Percentiles rank a stretch among this genome's conserved stretches.
Evolutionary conservation across 2,329 filamentous ascomycete genomes (phyloP).

Genomic region (Shiraia bambusicola): DNA sequence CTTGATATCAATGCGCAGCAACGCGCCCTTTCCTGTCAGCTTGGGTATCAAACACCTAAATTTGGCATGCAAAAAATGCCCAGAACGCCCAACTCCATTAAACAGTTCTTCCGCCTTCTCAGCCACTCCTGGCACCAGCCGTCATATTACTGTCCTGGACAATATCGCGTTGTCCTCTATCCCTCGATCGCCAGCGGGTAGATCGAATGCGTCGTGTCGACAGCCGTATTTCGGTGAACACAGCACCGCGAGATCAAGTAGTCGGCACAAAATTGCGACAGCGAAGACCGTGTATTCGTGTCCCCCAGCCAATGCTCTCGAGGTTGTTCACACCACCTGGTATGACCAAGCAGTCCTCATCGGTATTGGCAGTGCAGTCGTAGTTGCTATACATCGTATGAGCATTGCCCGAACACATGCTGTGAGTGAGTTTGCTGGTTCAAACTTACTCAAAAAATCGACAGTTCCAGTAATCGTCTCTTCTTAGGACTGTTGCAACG

Average conservation of each 20-base stretch:
- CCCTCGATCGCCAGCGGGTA: not conserved
- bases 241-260: not conserved
- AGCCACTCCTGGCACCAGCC: too few relatives aligned
- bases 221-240: conserved; percentile 4
- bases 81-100: not conserved
- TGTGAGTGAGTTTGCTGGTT: too few relatives aligned
- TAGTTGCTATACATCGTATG: conserved; percentile 28
- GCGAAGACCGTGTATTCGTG: conserved; percentile 29
- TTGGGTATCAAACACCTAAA: too few relatives aligned
- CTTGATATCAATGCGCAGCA: too few relatives aligned
- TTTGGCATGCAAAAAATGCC: too few relatives aligned
- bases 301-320: conserved; percentile 30
- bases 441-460: conserved; percentile 37
- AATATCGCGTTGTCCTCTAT: too few relatives aligned
- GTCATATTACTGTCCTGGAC: too few relatives aligned
- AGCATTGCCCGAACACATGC: too few relatives aligned
- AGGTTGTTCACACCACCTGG: conserved; percentile 38
- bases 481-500: conserved; percentile 22
- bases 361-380: conserved; percentile 25
- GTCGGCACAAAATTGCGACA: conserved; percentile 22
- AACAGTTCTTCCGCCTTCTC: not conserved
- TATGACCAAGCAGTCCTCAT: conserved; percentile 19
- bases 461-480: conserved; percentile 38
- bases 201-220: not conserved
- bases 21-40: too few relatives aligned